Percentiles rank a stretch among this genome's conserved stretches.
Conservation (phyloP, 164 flowering plant genomes). For the Berberis vulgaris region DNA sequence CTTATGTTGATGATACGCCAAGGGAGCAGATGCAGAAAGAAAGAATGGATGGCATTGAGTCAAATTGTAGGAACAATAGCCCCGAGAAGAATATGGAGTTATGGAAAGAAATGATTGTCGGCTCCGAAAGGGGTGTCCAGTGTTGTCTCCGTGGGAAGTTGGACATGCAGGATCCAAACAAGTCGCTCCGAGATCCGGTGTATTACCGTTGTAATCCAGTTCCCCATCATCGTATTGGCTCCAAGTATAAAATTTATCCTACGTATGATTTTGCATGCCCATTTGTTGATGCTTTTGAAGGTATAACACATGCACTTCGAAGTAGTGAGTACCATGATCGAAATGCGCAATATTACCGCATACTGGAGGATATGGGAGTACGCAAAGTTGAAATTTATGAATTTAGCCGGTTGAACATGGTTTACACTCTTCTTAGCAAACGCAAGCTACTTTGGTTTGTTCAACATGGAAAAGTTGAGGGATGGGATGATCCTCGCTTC, state of each 20-base stretch:
- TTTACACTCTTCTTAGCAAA: constrained; percentile 92
- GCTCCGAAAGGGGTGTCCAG: constrained; percentile 69
- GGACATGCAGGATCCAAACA: constrained; percentile 92
- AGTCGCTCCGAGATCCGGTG: constrained; percentile 92
- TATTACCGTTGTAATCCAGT: constrained; percentile 82
- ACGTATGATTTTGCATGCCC: constrained; percentile 98
- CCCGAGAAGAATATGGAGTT: constrained; percentile 60
- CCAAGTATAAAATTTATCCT: constrained; percentile 81
- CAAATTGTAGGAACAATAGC: constrained; percentile 54
- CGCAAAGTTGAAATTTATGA: constrained; percentile 73
- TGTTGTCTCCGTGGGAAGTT: constrained; percentile 90
- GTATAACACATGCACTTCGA: constrained; percentile 84
- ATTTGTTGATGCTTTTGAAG: constrained; percentile 87
- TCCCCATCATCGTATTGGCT: constrained; percentile 89
- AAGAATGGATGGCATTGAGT: constrained; percentile 90
- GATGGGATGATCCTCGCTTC: constrained; percentile 99
- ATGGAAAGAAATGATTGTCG: constrained; percentile 91
- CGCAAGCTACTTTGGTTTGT: constrained; percentile 98
- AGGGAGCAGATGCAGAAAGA: constrained; percentile 86
- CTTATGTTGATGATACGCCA: constrained; percentile 96
- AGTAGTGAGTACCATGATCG: constrained; percentile 97
- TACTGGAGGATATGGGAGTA: constrained; percentile 79
- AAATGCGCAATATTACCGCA: constrained; percentile 79
- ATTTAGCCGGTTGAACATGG: constrained; percentile 88
- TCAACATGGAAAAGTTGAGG: constrained; percentile 80